Conservation (phyloP, 2,329 filamentous ascomycete species). For the Ophiosphaerella korrae region DNA sequence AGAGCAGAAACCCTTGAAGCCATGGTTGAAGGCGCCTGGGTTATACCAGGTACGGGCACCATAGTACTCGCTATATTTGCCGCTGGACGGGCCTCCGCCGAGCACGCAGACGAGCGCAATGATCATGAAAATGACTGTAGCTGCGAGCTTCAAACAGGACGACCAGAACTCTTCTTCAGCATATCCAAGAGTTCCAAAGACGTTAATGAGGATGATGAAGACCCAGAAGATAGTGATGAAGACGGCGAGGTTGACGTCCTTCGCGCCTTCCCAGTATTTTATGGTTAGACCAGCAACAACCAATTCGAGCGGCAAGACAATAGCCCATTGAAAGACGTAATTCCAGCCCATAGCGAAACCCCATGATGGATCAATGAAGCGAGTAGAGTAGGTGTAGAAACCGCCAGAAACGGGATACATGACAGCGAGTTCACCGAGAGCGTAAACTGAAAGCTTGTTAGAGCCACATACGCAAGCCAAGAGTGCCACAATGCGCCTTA, state of each 20-base stretch:
- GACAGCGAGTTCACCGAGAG: slow-evolving; percentile 60
- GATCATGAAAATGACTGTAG: slow-evolving; percentile 48
- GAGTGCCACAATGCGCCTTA: slow-evolving; percentile 27
- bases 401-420: slow-evolving; percentile 62
- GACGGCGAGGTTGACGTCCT: slow-evolving; percentile 28
- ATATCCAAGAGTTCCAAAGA: slow-evolving; percentile 48
- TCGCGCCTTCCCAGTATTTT: slow-evolving; percentile 40
- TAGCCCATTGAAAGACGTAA: slow-evolving; percentile 46
- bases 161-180: slow-evolving; percentile 51
- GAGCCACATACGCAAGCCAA: slow-evolving; percentile 29
- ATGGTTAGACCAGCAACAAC: slow-evolving; percentile 46
- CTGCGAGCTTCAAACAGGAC: slow-evolving; percentile 41
- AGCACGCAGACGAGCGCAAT: slow-evolving; percentile 61
- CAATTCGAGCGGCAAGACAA: slow-evolving; percentile 48
- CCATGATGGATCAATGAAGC: slow-evolving; percentile 56
- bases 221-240: slow-evolving; percentile 48
- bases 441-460: slow-evolving; percentile 56
- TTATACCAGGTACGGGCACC: slow-evolving; percentile 66
- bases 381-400: slow-evolving; percentile 58
- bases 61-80: slow-evolving; percentile 58
- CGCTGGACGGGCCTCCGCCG: slow-evolving; percentile 59
- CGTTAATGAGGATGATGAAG: slow-evolving; percentile 46
- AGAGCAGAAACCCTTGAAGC: slow-evolving; percentile 67
- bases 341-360: slow-evolving; percentile 47
- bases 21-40: slow-evolving; percentile 59